These are phyloP conservation scores for Globisporangium cystogenes DNA, from an alignment of 352 stramenopile genomes.

Conservation along the genomic window DNA sequence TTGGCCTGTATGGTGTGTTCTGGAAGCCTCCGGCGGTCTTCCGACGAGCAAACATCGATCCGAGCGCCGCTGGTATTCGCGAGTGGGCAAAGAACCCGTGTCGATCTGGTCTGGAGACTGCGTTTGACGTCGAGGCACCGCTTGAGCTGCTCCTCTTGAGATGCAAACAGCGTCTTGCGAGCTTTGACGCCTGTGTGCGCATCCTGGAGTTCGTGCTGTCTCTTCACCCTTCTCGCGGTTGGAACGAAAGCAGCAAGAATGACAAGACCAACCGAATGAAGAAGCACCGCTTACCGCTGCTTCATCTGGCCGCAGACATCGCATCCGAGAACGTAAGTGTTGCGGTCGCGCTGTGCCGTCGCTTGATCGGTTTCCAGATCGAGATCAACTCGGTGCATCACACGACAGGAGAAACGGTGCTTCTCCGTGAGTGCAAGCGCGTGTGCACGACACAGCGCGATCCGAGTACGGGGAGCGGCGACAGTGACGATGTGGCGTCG, in stretches of 20 bases:
- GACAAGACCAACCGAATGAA: slow-evolving; percentile 18
- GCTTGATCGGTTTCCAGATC: slow-evolving; percentile 26
- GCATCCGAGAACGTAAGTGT: slow-evolving; percentile 39
- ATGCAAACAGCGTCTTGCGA: slow-evolving; percentile 5
- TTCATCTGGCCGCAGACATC: slow-evolving; percentile 43
- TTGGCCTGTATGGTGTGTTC: slow-evolving; percentile 24
- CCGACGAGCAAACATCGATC: neutral
- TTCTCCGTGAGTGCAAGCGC: slow-evolving; percentile 57
- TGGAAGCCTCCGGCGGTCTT: slow-evolving; percentile 21
- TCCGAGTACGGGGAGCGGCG: too few relatives aligned
- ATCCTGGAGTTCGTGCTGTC: slow-evolving; percentile 12
- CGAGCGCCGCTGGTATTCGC: slow-evolving; percentile 5
- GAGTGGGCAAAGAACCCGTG: neutral
- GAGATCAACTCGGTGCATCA: slow-evolving; percentile 45
- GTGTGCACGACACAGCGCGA: slow-evolving; percentile 16
- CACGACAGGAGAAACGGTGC: slow-evolving; percentile 31
- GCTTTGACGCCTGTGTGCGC: slow-evolving; percentile 9
- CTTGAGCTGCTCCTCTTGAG: slow-evolving; percentile 20
- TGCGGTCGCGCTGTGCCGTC: slow-evolving; percentile 45
- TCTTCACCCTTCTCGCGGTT: neutral
- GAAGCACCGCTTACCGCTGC: slow-evolving; percentile 19
- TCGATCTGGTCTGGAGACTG: neutral
- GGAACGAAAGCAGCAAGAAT: neutral
- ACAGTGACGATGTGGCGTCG: slow-evolving; percentile 6
- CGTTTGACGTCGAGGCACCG: slow-evolving; percentile 22